These are phyloP conservation scores for Talaromyces amestolkiae DNA, from an alignment of 2,329 filamentous ascomycete species.

Conservation along the genomic window DNA sequence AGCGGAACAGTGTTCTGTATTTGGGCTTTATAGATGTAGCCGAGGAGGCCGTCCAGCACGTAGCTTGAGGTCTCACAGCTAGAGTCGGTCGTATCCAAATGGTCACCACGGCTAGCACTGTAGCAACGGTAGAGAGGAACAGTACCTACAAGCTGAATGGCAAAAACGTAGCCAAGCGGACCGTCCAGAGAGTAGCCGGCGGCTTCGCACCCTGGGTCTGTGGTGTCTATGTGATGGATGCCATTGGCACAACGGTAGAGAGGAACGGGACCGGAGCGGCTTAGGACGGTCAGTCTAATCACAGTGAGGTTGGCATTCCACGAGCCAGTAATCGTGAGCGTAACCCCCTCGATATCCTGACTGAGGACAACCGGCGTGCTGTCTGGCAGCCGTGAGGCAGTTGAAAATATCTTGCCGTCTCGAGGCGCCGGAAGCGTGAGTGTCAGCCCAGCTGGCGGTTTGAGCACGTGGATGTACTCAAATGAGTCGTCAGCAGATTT, in stretches of 20 bases:
- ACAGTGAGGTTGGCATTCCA: constrained; percentile 12
- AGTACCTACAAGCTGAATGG: not conserved
- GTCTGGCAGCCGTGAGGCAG: not conserved
- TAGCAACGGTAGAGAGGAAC: constrained; percentile 15
- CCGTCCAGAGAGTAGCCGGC: not conserved
- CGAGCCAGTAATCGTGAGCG: not conserved
- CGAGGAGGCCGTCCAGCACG: not conserved
- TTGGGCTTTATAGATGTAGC: constrained; percentile 3
- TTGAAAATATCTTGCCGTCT: constrained; percentile 8
- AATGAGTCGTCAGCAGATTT: constrained; percentile 1
- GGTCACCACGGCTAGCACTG: not conserved
- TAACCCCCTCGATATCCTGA: constrained; percentile 8
- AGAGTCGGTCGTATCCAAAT: constrained; percentile 8
- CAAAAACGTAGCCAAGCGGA: constrained; percentile 3
- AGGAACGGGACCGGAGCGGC: constrained; percentile 7
- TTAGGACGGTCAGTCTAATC: constrained; percentile 6
- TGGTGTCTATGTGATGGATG: constrained; percentile 1
- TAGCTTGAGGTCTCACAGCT: constrained; percentile 6
- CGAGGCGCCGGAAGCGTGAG: constrained; percentile 4
- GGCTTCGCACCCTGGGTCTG: not conserved
- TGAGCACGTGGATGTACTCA: constrained; percentile 10
- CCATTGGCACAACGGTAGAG: constrained; percentile 3
- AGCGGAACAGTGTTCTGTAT: not conserved
- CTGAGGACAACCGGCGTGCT: constrained; percentile 1
- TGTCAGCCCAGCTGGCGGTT: constrained; percentile 7